phyloP scores from a whole-genome alignment of 768 basidiomycete genomes.

The Candolleomyces aberdarensis region DNA sequence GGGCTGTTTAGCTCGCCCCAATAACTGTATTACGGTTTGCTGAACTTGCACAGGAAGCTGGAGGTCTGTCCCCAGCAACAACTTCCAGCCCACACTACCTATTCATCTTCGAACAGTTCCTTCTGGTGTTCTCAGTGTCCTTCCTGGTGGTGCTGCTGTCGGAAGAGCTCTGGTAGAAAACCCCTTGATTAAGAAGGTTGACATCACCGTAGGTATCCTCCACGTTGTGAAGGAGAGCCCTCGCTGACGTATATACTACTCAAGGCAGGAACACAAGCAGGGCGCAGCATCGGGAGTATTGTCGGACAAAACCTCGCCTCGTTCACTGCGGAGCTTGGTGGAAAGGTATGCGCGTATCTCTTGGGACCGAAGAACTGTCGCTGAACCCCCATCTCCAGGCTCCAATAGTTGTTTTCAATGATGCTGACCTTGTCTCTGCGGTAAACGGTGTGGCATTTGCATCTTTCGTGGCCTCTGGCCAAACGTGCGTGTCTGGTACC shows the following conservation, averaged over 20 bases:
- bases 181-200: constrained; percentile 72
- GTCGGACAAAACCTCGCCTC: constrained; percentile 72
- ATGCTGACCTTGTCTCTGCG: constrained; percentile 70
- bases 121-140: constrained; percentile 63
- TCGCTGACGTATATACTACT: background rate
- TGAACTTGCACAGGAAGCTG: constrained; percentile 58
- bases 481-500: constrained; percentile 91
- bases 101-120: constrained; percentile 51
- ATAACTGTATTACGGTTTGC: constrained; percentile 78
- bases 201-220: constrained; percentile 62
- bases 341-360: constrained; percentile 51
- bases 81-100: background rate
- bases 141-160: constrained; percentile 68
- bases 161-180: constrained; percentile 66
- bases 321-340: constrained; percentile 84
- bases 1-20: constrained; percentile 59
- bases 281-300: constrained; percentile 66
- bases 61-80: constrained; percentile 39
- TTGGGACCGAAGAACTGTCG: background rate
- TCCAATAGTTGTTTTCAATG: constrained; percentile 76
- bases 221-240: background rate
- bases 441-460: constrained; percentile 85
- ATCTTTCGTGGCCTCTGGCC: constrained; percentile 82
- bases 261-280: constrained; percentile 77
- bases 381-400: constrained; percentile 41